Evolutionary conservation across 2,329 filamentous ascomycete genomes (phyloP).

Genomic region (Cladosporium halotolerans): DNA sequence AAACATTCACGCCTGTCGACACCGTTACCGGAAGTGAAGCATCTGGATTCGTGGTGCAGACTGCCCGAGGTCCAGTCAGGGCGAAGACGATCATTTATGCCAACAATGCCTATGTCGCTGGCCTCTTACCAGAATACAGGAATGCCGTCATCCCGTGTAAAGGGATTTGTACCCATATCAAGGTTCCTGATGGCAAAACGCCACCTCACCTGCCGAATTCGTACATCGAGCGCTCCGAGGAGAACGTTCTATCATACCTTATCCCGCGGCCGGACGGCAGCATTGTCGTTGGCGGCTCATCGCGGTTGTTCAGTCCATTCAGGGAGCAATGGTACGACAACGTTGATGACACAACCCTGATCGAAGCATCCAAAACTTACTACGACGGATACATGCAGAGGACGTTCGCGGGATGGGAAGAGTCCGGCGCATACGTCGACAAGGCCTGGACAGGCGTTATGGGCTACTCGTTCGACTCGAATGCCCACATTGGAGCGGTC

Average conservation of each 20-base stretch:
- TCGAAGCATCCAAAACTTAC: constrained; percentile 39
- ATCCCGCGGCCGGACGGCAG: constrained; percentile 42
- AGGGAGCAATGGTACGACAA: constrained; percentile 41
- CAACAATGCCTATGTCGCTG: constrained; percentile 22
- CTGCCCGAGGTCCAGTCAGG: constrained; percentile 17
- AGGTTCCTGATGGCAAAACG: constrained; percentile 3
- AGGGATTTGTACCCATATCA: constrained; percentile 45
- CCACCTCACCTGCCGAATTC: constrained; percentile 24
- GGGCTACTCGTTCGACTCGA: constrained; percentile 27
- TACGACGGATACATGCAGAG: constrained; percentile 46
- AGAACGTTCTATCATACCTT: constrained; percentile 31
- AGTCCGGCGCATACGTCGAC: constrained; percentile 33
- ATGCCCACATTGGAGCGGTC: constrained; percentile 42
- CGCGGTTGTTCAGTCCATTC: constrained; percentile 30
- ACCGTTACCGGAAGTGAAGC: constrained; percentile 13
- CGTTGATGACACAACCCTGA: constrained; percentile 40
- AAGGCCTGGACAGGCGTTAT: constrained; percentile 37
- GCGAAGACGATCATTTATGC: constrained; percentile 29
- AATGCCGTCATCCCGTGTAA: constrained; percentile 25
- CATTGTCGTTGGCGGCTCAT: constrained; percentile 41
- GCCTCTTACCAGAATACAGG: constrained; percentile 30
- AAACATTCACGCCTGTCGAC: constrained; percentile 62
- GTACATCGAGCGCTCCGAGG: constrained; percentile 23
- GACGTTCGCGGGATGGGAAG: constrained; percentile 46
- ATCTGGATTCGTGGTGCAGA: not conserved